Conservation (phyloP, 1,284 basidiomycete species). For the Cutaneotrichosporon mucoides region DNA sequence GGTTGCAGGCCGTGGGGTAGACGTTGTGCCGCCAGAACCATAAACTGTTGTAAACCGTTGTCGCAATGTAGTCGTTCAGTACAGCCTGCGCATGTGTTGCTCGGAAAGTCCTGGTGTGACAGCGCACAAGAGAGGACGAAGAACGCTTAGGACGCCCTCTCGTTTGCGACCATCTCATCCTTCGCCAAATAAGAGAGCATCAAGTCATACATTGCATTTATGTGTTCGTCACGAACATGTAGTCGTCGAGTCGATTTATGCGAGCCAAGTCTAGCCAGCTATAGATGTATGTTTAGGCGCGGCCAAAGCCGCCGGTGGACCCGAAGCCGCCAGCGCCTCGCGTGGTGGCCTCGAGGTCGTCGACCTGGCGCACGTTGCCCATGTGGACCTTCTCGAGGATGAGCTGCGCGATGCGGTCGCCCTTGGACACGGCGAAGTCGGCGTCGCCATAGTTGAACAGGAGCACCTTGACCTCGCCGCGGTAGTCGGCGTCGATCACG, state of each 20-base stretch:
- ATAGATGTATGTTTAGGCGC: too few species aligned
- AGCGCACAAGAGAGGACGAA: too few species aligned
- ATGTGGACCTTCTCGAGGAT: conserved; percentile 87
- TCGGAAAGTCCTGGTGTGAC: too few species aligned
- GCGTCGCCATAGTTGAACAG: conserved; percentile 87
- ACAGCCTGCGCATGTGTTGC: background rate
- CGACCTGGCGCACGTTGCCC: conserved; percentile 78
- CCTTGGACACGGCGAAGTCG: conserved; percentile 88
- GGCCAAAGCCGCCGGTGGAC: conserved; percentile 66
- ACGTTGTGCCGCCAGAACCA: background rate
- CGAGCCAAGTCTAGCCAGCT: too few species aligned
- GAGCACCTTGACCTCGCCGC: conserved; percentile 87
- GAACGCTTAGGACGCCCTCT: too few species aligned
- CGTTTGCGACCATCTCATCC: too few species aligned
- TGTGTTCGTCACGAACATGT: too few species aligned
- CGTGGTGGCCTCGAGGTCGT: conserved; percentile 73
- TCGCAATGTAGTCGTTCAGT: background rate
- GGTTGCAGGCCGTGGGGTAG: conserved; percentile 14
- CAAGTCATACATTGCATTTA: too few species aligned
- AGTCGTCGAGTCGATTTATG: too few species aligned
- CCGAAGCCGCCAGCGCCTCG: conserved; percentile 89
- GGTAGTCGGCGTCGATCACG: conserved; percentile 93
- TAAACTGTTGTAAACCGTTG: background rate
- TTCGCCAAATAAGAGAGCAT: too few species aligned
- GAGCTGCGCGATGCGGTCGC: conserved; percentile 90